Conservation (phyloP, 306 rosid genomes). For the Phaseolus lunatus region DNA sequence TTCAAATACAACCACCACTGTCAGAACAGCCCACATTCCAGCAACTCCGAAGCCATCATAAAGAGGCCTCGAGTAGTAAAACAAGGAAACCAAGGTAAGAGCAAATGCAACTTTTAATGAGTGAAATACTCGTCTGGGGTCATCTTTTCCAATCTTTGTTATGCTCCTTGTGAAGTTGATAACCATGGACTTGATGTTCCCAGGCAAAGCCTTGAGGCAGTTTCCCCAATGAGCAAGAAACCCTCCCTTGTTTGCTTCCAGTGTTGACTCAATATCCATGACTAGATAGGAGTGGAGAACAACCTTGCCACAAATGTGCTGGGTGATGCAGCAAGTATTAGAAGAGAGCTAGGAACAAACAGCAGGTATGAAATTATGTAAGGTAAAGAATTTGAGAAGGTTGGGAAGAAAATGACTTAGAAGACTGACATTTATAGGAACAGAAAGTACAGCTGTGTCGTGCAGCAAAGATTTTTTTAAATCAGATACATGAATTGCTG, state of each 20-base stretch:
- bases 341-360: neutral
- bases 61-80: constrained; percentile 78
- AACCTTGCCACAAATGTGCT: neutral
- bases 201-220: constrained; percentile 50
- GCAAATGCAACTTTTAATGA: constrained; percentile 91
- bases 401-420: constrained; percentile 46
- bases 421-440: constrained; percentile 55
- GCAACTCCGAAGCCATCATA: constrained; percentile 82
- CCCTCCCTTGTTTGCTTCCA: constrained; percentile 42
- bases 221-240: constrained; percentile 17
- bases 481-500: constrained; percentile 54
- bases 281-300: constrained; percentile 9
- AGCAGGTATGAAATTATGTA: neutral
- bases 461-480: constrained; percentile 35
- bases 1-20: constrained; percentile 89
- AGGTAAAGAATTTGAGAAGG: constrained; percentile 24
- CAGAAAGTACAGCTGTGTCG: constrained; percentile 12
- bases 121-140: constrained; percentile 86
- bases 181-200: constrained; percentile 51
- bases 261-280: constrained; percentile 64
- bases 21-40: constrained; percentile 94
- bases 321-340: constrained; percentile 23
- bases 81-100: constrained; percentile 80
- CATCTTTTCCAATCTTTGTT: constrained; percentile 79
- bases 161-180: constrained; percentile 47